Evolutionary conservation across 768 basidiomycete genomes (phyloP).

Genomic region (Pulveroboletus sp.): DNA sequence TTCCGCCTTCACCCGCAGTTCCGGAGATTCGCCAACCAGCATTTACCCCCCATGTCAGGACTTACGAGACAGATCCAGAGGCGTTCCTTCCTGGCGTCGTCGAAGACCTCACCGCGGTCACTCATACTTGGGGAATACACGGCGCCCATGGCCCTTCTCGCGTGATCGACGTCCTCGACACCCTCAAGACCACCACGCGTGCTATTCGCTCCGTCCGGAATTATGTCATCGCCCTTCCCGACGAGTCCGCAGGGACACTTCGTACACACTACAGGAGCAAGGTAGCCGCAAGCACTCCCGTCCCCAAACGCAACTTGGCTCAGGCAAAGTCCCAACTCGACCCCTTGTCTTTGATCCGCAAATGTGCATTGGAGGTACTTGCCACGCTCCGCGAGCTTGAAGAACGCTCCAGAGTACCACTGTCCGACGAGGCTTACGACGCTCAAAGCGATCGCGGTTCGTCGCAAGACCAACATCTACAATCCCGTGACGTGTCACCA

Average conservation of each 20-base stretch:
- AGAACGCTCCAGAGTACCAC: slow-evolving; percentile 69
- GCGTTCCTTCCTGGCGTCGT: slow-evolving; percentile 74
- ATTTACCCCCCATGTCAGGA: slow-evolving; percentile 57
- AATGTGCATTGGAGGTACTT: slow-evolving; percentile 81
- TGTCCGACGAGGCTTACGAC: slow-evolving; percentile 82
- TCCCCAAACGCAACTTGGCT: slow-evolving; percentile 34
- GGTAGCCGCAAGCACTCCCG: slow-evolving; percentile 32
- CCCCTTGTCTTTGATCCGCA: slow-evolving; percentile 67
- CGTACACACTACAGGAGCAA: slow-evolving; percentile 58
- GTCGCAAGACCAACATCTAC: slow-evolving; percentile 33
- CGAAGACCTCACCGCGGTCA: slow-evolving; percentile 65
- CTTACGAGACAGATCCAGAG: slow-evolving; percentile 73
- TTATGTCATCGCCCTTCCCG: slow-evolving; percentile 78
- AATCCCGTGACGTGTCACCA: slow-evolving; percentile 47
- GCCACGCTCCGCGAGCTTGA: slow-evolving; percentile 77
- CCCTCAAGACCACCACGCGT: slow-evolving; percentile 76
- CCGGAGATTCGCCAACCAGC: slow-evolving; percentile 45
- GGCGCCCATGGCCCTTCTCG: slow-evolving; percentile 11
- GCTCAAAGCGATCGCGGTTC: slow-evolving; percentile 68
- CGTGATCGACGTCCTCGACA: slow-evolving; percentile 59
- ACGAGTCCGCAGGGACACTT: slow-evolving; percentile 60
- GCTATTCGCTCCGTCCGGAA: slow-evolving; percentile 82
- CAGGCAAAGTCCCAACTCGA: slow-evolving; percentile 43
- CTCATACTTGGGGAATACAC: slow-evolving; percentile 60
- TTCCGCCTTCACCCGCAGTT: slow-evolving; percentile 67